Conservation (phyloP, 805 yeast species). For the Yamadazyma sp. region DNA sequence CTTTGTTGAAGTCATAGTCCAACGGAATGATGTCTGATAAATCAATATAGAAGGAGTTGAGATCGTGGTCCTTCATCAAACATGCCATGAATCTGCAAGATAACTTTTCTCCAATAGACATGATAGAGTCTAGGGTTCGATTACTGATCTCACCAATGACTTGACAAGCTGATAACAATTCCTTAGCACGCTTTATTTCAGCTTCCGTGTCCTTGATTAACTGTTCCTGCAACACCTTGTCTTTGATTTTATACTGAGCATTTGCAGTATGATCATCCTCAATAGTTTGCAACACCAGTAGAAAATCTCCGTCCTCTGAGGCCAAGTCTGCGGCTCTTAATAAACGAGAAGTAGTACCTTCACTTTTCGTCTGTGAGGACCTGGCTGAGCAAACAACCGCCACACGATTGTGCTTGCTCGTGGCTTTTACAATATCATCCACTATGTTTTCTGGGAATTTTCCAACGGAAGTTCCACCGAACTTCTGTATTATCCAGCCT, state of each 20-base stretch:
- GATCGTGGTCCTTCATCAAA: constrained; percentile 78
- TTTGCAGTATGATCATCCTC: constrained; percentile 76
- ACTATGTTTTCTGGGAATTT: constrained; percentile 87
- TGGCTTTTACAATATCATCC: constrained; percentile 75
- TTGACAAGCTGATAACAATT: constrained; percentile 81
- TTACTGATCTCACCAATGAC: constrained; percentile 89
- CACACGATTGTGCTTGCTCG: constrained; percentile 59
- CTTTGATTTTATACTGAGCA: constrained; percentile 55
- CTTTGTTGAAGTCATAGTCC: constrained; percentile 53
- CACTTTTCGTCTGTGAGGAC: constrained; percentile 84
- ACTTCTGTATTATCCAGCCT: constrained; percentile 71
- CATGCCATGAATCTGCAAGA: constrained; percentile 88
- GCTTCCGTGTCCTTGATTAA: constrained; percentile 58
- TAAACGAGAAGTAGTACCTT: constrained; percentile 91
- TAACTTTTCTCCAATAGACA: constrained; percentile 92
- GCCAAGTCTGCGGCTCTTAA: constrained; percentile 82
- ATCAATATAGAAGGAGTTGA: constrained; percentile 76
- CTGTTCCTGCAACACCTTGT: constrained; percentile 44
- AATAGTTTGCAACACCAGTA: constrained; percentile 60
- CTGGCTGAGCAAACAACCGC: constrained; percentile 97
- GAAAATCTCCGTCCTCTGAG: constrained; percentile 57
- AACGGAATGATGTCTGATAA: constrained; percentile 70
- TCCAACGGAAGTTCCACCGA: constrained; percentile 97
- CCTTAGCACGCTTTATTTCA: constrained; percentile 68
- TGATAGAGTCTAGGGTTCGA: constrained; percentile 82